phyloP scores from a whole-genome alignment of 1,139 yeast genomes.

The Magnusiomyces tetraspermus region DNA sequence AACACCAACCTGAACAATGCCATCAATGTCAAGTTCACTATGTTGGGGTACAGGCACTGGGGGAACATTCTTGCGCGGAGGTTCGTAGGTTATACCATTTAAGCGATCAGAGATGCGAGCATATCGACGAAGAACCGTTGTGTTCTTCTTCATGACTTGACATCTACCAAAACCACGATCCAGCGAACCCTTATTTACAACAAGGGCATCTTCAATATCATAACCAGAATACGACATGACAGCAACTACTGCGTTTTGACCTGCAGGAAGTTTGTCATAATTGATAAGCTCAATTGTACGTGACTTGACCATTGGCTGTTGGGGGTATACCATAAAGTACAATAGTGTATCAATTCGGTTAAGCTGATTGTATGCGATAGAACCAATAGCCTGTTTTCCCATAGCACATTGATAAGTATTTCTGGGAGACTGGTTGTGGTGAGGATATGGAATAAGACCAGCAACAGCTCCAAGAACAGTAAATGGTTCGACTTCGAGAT shows the following conservation, averaged over 20 bases:
- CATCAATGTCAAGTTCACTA: conserved; percentile 82
- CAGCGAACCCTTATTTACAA: conserved; percentile 79
- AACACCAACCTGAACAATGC: conserved; percentile 93
- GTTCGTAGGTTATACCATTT: conserved; percentile 79
- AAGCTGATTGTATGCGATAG: conserved; percentile 94
- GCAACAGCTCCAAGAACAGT: conserved; percentile 98
- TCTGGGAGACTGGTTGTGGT: conserved; percentile 97
- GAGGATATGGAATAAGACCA: conserved; percentile 98
- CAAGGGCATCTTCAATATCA: conserved; percentile 98
- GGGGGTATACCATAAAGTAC: conserved; percentile 95
- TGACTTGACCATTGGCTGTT: conserved; percentile 98
- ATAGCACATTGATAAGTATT: conserved; percentile 98
- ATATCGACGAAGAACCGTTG: conserved; percentile 79
- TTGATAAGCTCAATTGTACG: conserved; percentile 92
- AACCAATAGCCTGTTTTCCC: conserved; percentile 99
- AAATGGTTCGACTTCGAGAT: conserved; percentile 92
- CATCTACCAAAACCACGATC: conserved; percentile 98
- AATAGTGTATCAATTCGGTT: conserved; percentile 89
- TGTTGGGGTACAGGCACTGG: conserved; percentile 74
- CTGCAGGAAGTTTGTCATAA: conserved; percentile 95
- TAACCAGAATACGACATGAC: conserved; percentile 99
- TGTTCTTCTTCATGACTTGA: conserved; percentile 90
- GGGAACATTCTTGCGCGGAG: conserved; percentile 32
- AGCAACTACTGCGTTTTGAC: conserved; percentile 97
- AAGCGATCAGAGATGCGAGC: conserved; percentile 89